Percentiles rank a stretch among this genome's conserved stretches.
Evolutionary conservation across 768 basidiomycete genomes (phyloP).

Genomic region (Lactarius tabidus): DNA sequence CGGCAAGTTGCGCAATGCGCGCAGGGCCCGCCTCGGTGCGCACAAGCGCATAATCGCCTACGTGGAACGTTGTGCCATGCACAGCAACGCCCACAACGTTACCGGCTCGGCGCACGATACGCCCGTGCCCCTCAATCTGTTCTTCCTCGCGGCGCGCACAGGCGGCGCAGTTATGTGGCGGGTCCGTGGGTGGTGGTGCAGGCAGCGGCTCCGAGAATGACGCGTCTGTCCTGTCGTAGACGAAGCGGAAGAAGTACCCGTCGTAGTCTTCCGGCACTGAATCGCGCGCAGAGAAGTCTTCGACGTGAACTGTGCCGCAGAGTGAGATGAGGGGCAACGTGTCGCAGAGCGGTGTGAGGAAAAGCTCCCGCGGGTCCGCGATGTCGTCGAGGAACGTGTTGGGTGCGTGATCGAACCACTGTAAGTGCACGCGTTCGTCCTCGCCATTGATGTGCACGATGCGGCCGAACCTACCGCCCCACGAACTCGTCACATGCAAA

Average conservation of each 20-base stretch:
- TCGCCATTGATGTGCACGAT: conserved; percentile 51
- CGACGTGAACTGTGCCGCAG: conserved; percentile 46
- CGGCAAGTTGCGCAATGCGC: conserved; percentile 50
- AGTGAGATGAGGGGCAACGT: conserved; percentile 38
- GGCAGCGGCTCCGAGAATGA: conserved; percentile 44
- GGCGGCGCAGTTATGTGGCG: conserved; percentile 52
- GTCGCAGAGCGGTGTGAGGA: conserved; percentile 54
- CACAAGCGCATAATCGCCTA: conserved; percentile 58
- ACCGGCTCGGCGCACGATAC: conserved; percentile 26
- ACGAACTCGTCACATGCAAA: not conserved
- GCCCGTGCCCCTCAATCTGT: conserved; percentile 31
- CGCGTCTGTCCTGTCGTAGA: conserved; percentile 44
- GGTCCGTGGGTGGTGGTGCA: conserved; percentile 27
- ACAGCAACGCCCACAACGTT: conserved; percentile 41
- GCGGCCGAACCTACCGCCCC: conserved; percentile 56
- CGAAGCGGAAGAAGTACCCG: conserved; percentile 32
- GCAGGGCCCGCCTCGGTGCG: conserved; percentile 46
- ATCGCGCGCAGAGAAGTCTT: conserved; percentile 23
- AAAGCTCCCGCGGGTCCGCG: conserved; percentile 60
- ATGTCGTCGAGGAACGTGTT: conserved; percentile 59
- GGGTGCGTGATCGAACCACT: conserved; percentile 71
- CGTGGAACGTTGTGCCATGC: conserved; percentile 50
- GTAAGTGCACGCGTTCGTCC: conserved; percentile 51
- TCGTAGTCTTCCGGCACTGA: conserved; percentile 11
- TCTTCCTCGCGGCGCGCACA: conserved; percentile 39